Conservation (phyloP, 768 basidiomycete species). For the Chalciporus pseudorubinellus region DNA sequence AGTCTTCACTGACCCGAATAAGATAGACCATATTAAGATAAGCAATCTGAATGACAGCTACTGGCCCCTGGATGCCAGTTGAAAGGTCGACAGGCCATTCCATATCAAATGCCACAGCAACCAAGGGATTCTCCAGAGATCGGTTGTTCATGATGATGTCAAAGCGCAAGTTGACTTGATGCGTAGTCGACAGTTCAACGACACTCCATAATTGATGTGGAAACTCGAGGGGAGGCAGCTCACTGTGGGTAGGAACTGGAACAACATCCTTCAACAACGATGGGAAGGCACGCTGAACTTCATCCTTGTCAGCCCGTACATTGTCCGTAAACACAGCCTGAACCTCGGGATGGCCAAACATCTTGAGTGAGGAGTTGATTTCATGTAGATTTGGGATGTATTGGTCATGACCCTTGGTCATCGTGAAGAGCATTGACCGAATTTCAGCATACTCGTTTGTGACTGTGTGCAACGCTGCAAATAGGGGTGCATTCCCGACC, state of each 20-base stretch:
- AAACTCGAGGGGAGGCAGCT: too few relatives aligned
- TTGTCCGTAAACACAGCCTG: conserved; percentile 32
- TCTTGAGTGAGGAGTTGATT: conserved; percentile 25
- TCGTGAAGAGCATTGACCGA: conserved; percentile 19
- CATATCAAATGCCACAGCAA: conserved; percentile 2
- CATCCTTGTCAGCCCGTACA: conserved; percentile 24
- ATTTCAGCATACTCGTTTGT: conserved; percentile 31
- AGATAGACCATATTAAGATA: conserved; percentile 2
- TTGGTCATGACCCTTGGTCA: conserved; percentile 34
- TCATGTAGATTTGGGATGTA: conserved; percentile 23
- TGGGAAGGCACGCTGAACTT: conserved; percentile 17
- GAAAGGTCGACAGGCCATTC: conserved; percentile 9
- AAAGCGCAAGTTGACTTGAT: not conserved
- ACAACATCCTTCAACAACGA: conserved; percentile 22
- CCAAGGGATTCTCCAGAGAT: not conserved
- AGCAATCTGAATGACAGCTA: not conserved
- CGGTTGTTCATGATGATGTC: not conserved
- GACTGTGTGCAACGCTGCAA: conserved; percentile 24
- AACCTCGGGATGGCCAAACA: conserved; percentile 28
- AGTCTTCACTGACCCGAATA: not conserved
- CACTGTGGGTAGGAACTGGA: too few relatives aligned
- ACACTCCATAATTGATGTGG: too few relatives aligned
- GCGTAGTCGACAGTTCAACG: too few relatives aligned
- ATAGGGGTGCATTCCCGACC: conserved; percentile 25
- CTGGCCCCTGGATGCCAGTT: not conserved